Base-by-base conservation (phyloP, 441 rosid genomes). In the Gossypium trilobum region DNA sequence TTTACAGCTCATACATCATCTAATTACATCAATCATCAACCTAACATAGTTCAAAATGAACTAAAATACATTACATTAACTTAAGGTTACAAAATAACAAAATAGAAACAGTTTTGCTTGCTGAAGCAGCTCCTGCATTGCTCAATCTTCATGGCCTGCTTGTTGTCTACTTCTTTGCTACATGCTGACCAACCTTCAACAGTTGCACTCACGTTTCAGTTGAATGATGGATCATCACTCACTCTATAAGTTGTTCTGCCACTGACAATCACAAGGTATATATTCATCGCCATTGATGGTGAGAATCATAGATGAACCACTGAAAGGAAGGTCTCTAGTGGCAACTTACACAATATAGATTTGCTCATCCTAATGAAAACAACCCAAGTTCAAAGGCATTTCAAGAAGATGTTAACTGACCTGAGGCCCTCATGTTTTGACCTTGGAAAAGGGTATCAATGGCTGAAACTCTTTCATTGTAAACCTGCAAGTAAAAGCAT, bases 221-320 rank as follows among this genome's bases (percentile, higher is more conserved):
- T 56, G 0, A 29, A 9, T 17, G 22, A 9, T 59, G 39, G 2
- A 27, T 19, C 70, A 5, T 74, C 73, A 58, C 20, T 59, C 20
- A 74, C 54, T 39, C 73, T 31, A 39, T 74, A 74, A 14, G 62
- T 68, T 44, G 33, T 58, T 14, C 44, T 74, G 22, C 51, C 61
- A 46, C 48, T 67, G 16, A 17, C 8, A 17, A 58, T 74, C 4
- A 29, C 73, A 33, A 75, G 73, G 27, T 19, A 58, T 36, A 20
- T 20, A 20, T 20, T 73, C 73, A 27, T 60, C 60, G 4, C 25
- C 55, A 65, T 17, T 51, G 44, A 75, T 60, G 13, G 63, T 74
- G 19, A 74, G 23, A 46, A 8, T 8, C 3, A 22, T 31, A 17
- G 72, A 57, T 10, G 36, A 25, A 46, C 72, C 16, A 17, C 2